Evolutionary conservation across 345 rosid species (phyloP), one percentile per base, ranked within the genome.

Genomic region (Salix caprea): DNA sequence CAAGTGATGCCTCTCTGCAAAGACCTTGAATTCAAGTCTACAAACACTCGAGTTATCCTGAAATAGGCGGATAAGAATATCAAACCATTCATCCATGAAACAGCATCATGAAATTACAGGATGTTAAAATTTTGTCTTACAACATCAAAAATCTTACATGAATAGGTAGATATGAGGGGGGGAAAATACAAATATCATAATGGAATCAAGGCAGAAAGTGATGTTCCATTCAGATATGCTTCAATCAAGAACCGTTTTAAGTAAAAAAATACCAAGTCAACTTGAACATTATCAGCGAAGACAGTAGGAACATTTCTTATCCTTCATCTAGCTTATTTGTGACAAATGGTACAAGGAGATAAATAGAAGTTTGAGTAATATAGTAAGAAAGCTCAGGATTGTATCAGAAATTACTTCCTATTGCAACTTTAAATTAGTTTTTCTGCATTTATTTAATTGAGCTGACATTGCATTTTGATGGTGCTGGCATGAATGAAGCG

Each of bases 1-100:
- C 74, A 76, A 24, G 46, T 64, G n/a, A 80, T 36, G 37, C 79
- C 77, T 71, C 74, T 72, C 48, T 67, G 23, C 37, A 46, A 69
- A 72, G 56, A 30, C 50, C 75, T 44, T 6, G 84, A 72, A 70
- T 64, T 70, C 74, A 74, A 76, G 52, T 56, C 15, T n/a, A 73
- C 24, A 48, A 78, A 58, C 52, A 73, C 65, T 24, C 42, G 85
- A 67, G 39, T 70, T 61, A 42, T 80, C 84, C 92, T 89, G 86
- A 79, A 81, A 81, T 12, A 42, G 70, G 71, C 69, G 66, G 13
- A 71, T 21, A 11, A 67, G 19, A 67, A 76, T 61, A 48, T 26
- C 30, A 26, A 40, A 40, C 44, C 44, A 40, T 40, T 40, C 44
- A 40, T 40, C 44, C 44, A 40, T 48, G 26, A 40, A 70, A 40